Percentiles rank a stretch among this genome's conserved stretches.
Conservation (phyloP, 495 filamentous ascomycete species). For the Penicillium mononematosum region DNA sequence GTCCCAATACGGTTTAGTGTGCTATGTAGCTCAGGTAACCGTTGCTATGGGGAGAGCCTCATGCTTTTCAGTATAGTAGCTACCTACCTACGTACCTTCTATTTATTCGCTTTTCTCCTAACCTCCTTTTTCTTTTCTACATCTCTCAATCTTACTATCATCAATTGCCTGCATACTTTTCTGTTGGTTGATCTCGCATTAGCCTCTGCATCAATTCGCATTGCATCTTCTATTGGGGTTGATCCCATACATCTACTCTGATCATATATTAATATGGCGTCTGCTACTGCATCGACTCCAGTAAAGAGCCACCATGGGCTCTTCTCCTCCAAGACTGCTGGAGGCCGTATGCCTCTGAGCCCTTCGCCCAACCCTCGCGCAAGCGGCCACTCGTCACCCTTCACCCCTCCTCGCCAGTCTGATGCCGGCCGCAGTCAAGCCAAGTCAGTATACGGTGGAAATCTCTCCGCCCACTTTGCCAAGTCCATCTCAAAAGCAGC, state of each 20-base stretch:
- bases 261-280: slow-evolving; percentile 67
- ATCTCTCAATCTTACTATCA: slow-evolving; percentile 10
- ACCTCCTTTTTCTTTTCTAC: background rate
- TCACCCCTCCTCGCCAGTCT: slow-evolving; percentile 69
- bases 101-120: slow-evolving; percentile 40
- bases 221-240: slow-evolving; percentile 17
- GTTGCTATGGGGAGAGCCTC: slow-evolving; percentile 40
- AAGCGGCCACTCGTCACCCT: slow-evolving; percentile 64
- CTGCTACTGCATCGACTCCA: slow-evolving; percentile 83
- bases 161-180: slow-evolving; percentile 27
- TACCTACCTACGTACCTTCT: slow-evolving; percentile 21
- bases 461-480: slow-evolving; percentile 71
- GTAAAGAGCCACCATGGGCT: slow-evolving; percentile 90
- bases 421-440: slow-evolving; percentile 52
- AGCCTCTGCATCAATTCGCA: slow-evolving; percentile 13
- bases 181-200: slow-evolving; percentile 21
- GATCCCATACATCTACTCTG: slow-evolving; percentile 16
- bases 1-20: slow-evolving; percentile 23
- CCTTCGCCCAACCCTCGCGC: slow-evolving; percentile 73
- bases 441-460: slow-evolving; percentile 71
- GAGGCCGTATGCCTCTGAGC: slow-evolving; percentile 90
- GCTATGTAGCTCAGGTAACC: slow-evolving; percentile 42
- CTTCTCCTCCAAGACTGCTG: slow-evolving; percentile 89
- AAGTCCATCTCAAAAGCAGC: slow-evolving; percentile 41
- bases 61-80: slow-evolving; percentile 29